Conservation (phyloP, 345 rosid genomes). For the Eucalyptus melliodora region DNA sequence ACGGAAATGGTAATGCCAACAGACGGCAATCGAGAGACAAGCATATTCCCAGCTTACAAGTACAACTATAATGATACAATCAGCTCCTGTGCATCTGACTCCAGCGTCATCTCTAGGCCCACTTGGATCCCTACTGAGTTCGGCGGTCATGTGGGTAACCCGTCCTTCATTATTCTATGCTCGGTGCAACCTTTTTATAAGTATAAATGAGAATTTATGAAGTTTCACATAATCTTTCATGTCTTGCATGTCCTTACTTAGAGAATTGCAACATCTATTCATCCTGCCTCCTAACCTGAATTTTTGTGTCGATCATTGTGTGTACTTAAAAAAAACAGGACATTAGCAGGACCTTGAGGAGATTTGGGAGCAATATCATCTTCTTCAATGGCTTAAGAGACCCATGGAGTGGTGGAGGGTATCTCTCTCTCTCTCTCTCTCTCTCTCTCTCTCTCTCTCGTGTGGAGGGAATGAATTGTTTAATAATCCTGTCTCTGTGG, state of each 20-base stretch:
- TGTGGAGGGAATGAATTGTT: background rate
- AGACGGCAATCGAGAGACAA: conserved; percentile 16
- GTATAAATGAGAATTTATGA: background rate
- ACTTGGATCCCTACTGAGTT: conserved; percentile 33
- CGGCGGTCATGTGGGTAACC: conserved; percentile 37
- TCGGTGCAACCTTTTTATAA: background rate
- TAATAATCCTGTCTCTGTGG: background rate
- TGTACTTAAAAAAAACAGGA: conserved; percentile 3
- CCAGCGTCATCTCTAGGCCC: conserved; percentile 19
- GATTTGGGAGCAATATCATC: conserved; percentile 48
- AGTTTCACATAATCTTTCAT: background rate
- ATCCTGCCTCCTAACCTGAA: background rate
- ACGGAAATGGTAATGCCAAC: conserved; percentile 53
- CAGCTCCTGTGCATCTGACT: background rate
- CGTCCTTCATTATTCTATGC: background rate
- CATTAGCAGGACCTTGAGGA: conserved; percentile 25
- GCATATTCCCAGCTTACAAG: conserved; percentile 27
- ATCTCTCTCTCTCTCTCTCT: background rate
- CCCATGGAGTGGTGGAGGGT: conserved; percentile 74
- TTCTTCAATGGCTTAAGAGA: conserved; percentile 66
- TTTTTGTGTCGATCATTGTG: background rate
- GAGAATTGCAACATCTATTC: background rate
- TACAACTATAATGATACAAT: conserved; percentile 5
- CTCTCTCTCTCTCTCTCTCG: background rate
- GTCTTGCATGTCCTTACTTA: background rate